Percentiles rank a stretch among this genome's conserved stretches.
Evolutionary conservation across 2,329 filamentous ascomycete genomes (phyloP).

Genomic region (Pyricularia pennisetigena): DNA sequence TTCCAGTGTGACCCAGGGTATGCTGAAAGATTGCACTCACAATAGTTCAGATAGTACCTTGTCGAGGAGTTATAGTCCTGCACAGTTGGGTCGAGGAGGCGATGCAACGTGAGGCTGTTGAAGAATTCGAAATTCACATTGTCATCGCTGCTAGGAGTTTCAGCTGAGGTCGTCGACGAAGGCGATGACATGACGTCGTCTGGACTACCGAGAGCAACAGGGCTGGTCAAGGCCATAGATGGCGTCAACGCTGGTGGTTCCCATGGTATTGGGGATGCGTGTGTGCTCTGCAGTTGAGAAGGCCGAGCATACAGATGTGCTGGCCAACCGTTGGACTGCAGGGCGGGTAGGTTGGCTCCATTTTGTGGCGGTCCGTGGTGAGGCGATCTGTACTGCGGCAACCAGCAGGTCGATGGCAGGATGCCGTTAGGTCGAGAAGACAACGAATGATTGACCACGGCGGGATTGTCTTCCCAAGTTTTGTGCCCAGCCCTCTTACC

Average conservation of each 20-base stretch:
- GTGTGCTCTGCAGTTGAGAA: background rate
- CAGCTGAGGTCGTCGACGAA: background rate
- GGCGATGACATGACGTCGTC: background rate
- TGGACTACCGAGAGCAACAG: background rate
- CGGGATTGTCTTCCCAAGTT: background rate
- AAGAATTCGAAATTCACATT: background rate
- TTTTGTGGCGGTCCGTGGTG: too few relatives aligned
- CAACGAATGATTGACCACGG: background rate
- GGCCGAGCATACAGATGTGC: background rate
- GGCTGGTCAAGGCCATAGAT: background rate
- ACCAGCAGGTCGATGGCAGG: background rate
- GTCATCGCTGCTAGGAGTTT: background rate
- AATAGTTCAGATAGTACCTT: slow-evolving; percentile 1
- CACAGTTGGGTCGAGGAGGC: background rate
- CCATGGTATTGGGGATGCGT: background rate
- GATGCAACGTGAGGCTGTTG: slow-evolving; percentile 1
- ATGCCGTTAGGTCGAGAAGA: background rate
- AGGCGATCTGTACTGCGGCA: background rate
- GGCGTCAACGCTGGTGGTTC: background rate
- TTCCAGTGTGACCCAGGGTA: background rate
- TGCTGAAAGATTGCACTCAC: background rate
- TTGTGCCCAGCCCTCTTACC: background rate
- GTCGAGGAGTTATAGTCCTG: slow-evolving; percentile 1
- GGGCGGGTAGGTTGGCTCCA: background rate
- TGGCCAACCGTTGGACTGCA: background rate